Evolutionary conservation across 768 basidiomycete species (phyloP), one percentile per base, ranked within the genome.

Genomic region (Amanita brunnescens): DNA sequence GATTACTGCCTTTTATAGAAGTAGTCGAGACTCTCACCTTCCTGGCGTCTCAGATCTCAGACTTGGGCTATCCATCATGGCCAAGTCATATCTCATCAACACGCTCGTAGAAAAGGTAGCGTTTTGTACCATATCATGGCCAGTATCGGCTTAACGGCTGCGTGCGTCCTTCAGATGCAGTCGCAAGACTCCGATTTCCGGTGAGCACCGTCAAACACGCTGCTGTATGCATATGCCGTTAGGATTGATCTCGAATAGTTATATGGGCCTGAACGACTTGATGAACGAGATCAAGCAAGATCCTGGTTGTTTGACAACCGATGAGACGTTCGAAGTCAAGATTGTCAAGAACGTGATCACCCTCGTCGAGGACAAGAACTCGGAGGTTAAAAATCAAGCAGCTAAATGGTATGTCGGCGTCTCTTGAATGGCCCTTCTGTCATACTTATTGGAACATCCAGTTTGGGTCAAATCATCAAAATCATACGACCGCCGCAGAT

Each of bases 341-440:
- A 83, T 95, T 46, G 75, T 95, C 42, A 80, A 79, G 37, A 83
- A 87, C 64, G 92, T 98, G 1, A 74, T 97, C 38, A 73, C 80
- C 30, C 78, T 97, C 16, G 85, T 97, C 4, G 87, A 90, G 62
- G 96, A 99, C 70, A 87, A 85, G 68, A 97, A 94, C 58, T 92
- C 92, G 6, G 96, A 99, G 72, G 96, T 98, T 57, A 98, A 98
- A 75, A 96, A 96, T 62, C 87, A 91, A 65, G 91, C 92, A 2
- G 95, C 96, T 9, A 92, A 94, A 72, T 94, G 92, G 95, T 89
- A n/a, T n/a, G n/a, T n/a, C n/a, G n/a, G 58, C 48, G 78, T 64
- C 1, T 33, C 23, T 18, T 35, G 21, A 20, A 30, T 9, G 9
- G 49, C 29, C 18, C 30, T 14, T 18, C 21, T 1, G 18, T 41